These are phyloP conservation scores for Isoetes engelmannii DNA, from an alignment of 83 land plant genomes.

Conservation along the genomic window DNA sequence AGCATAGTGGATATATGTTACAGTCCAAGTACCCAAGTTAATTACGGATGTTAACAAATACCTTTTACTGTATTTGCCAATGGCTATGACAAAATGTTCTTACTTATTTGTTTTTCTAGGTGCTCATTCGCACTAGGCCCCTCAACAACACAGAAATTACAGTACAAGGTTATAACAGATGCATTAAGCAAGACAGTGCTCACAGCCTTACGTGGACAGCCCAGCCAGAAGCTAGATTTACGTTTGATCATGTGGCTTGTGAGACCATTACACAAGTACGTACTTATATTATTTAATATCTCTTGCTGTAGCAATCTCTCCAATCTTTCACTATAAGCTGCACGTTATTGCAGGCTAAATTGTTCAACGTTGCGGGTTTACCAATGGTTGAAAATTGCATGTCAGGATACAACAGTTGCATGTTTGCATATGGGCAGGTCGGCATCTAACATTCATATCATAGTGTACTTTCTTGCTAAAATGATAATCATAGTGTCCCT, in stretches of 20 bases:
- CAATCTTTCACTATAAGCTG: too few relatives aligned
- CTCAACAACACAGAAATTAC: conserved; percentile 49
- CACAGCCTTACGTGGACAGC: conserved; percentile 74
- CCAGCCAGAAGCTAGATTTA: conserved; percentile 73
- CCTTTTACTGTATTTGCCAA: not conserved
- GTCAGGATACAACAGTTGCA: conserved; percentile 23
- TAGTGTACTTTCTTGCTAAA: not conserved
- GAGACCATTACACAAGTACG: conserved; percentile 75
- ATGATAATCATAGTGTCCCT: conserved; percentile 12
- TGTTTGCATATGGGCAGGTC: conserved; percentile 33
- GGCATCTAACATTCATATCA: not conserved
- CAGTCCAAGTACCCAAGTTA: too few relatives aligned
- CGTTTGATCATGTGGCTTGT: conserved; percentile 92
- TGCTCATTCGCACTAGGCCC: conserved; percentile 76
- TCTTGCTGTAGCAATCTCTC: too few relatives aligned
- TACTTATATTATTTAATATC: not conserved
- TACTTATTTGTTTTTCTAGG: conserved; percentile 28
- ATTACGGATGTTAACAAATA: not conserved
- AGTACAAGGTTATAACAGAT: conserved; percentile 51
- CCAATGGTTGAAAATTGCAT: conserved; percentile 32
- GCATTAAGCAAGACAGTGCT: conserved; percentile 84
- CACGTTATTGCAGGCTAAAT: not conserved
- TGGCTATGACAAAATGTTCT: too few relatives aligned
- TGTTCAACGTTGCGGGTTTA: conserved; percentile 21
- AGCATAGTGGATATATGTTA: too few relatives aligned